Conservation (phyloP, 225 moss, liverwort and hornwort species). For the Marchantia polymorpha region DNA sequence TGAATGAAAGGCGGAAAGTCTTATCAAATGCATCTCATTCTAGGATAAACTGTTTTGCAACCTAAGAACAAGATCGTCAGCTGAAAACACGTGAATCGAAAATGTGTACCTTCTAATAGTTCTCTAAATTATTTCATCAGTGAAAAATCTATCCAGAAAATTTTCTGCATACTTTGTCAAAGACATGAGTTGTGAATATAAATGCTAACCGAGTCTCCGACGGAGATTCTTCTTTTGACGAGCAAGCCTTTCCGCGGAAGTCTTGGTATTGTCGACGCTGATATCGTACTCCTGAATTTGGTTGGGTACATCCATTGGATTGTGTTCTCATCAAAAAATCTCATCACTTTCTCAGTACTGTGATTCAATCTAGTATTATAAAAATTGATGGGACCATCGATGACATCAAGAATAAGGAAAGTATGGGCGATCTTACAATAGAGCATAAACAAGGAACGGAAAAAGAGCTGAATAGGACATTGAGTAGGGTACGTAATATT, state of each 20-base stretch:
- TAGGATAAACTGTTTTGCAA: not conserved
- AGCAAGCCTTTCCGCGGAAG: conserved; percentile 75
- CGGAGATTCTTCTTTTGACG: conserved; percentile 81
- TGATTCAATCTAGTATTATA: not conserved
- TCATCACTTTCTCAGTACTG: not conserved
- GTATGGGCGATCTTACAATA: not conserved
- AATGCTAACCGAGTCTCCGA: conserved; percentile 61
- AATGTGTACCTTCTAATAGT: not conserved
- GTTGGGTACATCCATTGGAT: not conserved
- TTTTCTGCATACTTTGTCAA: not conserved
- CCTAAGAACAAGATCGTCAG: not conserved
- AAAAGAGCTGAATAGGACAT: not conserved
- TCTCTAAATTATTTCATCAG: not conserved
- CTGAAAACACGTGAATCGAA: not conserved
- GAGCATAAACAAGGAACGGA: not conserved
- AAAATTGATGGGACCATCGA: not conserved
- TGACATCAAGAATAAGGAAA: too few relatives aligned
- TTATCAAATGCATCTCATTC: not conserved
- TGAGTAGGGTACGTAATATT: too few relatives aligned
- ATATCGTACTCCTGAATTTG: conserved; percentile 71
- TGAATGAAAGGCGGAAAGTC: not conserved
- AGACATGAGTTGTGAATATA: not conserved
- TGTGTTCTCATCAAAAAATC: not conserved
- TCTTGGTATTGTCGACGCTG: conserved; percentile 77
- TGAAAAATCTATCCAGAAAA: not conserved